Evolutionary conservation across 176 grass and related monocot genomes (phyloP).

Genomic region (Juncus inflexus): DNA sequence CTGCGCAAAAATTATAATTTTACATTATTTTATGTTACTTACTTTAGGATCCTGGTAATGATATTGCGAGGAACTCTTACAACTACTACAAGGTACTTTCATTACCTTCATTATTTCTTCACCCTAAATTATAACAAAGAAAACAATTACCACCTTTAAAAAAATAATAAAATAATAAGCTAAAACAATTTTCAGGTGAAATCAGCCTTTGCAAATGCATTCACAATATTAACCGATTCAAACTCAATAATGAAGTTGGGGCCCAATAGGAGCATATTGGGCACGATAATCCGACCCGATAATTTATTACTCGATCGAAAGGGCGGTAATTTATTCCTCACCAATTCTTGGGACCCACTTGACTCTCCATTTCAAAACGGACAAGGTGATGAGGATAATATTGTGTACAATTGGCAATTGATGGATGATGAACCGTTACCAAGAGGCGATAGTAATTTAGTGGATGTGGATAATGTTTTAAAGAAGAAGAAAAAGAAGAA

Average conservation of each 20-base stretch:
- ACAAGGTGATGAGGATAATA: conserved; percentile 35
- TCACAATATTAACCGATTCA: conserved; percentile 67
- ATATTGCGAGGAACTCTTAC: conserved; percentile 92
- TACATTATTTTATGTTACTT: conserved; percentile 27
- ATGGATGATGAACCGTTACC: conserved; percentile 88
- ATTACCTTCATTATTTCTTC: neutral
- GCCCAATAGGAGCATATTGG: conserved; percentile 71
- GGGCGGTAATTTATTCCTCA: no score
- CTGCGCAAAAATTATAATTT: conserved; percentile 14
- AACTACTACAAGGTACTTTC: conserved; percentile 87
- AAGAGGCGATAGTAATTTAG: conserved; percentile 37
- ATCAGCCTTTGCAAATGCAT: conserved; percentile 83
- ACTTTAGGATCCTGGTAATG: conserved; percentile 76
- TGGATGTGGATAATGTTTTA: conserved; percentile 26
- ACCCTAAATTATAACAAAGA: neutral
- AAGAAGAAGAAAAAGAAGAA: conserved; percentile 57
- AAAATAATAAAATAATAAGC: no score
- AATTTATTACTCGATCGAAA: conserved; percentile 73
- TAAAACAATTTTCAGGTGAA: conserved; percentile 54
- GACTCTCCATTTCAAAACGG: conserved; percentile 29
- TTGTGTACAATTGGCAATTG: conserved; percentile 74
- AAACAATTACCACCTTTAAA: no score
- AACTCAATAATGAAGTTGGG: conserved; percentile 58
- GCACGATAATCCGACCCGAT: conserved; percentile 82
- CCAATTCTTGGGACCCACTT: conserved; percentile 51